Conservation (phyloP, 768 basidiomycete genomes). For the Macrocybe gigantea region DNA sequence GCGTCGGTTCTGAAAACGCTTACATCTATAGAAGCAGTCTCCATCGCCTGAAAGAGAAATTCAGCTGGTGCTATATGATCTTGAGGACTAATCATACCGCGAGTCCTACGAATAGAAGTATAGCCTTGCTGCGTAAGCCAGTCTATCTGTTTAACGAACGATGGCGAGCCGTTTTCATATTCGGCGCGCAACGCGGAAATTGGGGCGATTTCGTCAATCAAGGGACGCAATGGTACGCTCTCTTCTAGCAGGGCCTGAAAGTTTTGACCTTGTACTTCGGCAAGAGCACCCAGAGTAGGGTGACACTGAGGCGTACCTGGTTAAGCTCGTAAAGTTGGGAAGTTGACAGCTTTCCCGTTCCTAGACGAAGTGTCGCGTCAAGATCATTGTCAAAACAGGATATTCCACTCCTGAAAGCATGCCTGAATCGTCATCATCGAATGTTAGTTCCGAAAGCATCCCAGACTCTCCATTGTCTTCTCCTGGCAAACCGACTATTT, state of each 20-base stretch:
- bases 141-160: constrained; percentile 73
- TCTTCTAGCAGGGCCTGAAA: constrained; percentile 23
- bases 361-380: not conserved
- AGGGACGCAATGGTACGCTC: constrained; percentile 35
- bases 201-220: constrained; percentile 49
- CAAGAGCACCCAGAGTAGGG: not conserved
- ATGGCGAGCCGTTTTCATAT: constrained; percentile 53
- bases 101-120: constrained; percentile 58
- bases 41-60: constrained; percentile 59
- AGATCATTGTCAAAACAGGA: not conserved
- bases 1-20: not conserved
- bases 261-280: not conserved
- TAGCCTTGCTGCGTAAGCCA: constrained; percentile 61
- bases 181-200: constrained; percentile 55
- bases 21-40: constrained; percentile 90
- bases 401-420: not conserved
- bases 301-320: constrained; percentile 9
- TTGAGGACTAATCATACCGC: constrained; percentile 39
- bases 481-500: constrained; percentile 11
- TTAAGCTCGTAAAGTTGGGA: constrained; percentile 19
- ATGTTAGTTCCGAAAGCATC: not conserved
- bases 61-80: not conserved
- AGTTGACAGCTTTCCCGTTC: not conserved
- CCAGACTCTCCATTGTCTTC: constrained; percentile 7
- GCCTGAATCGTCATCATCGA: not conserved